A percentile compares a stretch with the other conserved stretches of the same genome.
Conservation (phyloP, 805 yeast genomes). For the Wickerhamiella slavikovae region DNA sequence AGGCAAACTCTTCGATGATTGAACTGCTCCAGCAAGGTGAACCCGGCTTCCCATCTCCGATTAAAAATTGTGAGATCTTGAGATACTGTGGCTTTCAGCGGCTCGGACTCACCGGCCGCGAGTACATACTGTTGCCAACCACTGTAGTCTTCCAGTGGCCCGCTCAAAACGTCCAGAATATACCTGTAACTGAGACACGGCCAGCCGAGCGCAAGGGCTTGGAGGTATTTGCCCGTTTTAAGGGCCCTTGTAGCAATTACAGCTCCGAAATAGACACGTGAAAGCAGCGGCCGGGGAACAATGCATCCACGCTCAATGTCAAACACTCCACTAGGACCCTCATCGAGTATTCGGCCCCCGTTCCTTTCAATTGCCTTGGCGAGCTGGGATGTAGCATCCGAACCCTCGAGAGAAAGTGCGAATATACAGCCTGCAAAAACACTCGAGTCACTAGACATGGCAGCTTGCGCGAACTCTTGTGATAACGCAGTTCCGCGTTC, state of each 20-base stretch:
- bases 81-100: conserved; percentile 17
- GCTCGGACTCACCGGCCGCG: conserved; percentile 49
- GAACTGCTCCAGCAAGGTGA: conserved; percentile 12
- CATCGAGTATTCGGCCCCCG: conserved; percentile 5
- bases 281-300: background rate
- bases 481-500: no score
- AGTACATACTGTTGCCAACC: conserved; percentile 41
- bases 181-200: conserved; percentile 49
- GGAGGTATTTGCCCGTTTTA: conserved; percentile 49
- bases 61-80: conserved; percentile 11
- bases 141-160: conserved; percentile 13
- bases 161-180: conserved; percentile 28
- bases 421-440: conserved; percentile 2
- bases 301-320: conserved; percentile 1
- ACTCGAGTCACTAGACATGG: no score
- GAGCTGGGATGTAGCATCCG: background rate
- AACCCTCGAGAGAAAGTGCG: background rate
- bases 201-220: conserved; percentile 67
- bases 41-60: conserved; percentile 8
- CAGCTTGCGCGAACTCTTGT: no score
- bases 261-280: conserved; percentile 1
- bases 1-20: conserved; percentile 7
- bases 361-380: background rate
- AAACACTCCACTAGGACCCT: conserved; percentile 4
- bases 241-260: conserved; percentile 1